phyloP scores from a whole-genome alignment of 306 rosid species.

The Mucuna pruriens region DNA sequence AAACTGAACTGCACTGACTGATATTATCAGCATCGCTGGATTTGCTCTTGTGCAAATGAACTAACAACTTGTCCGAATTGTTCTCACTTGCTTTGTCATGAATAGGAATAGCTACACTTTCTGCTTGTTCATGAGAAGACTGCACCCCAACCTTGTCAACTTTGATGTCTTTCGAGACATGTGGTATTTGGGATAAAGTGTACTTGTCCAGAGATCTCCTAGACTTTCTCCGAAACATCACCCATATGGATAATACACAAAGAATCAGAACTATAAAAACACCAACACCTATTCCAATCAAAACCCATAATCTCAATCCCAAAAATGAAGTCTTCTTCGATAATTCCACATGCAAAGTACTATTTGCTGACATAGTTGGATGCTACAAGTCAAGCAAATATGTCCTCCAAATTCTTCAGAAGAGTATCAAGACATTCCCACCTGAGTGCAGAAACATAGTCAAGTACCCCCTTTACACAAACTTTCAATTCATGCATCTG shows the following conservation, averaged over 20 bases:
- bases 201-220: constrained; percentile 69
- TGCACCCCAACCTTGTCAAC: constrained; percentile 79
- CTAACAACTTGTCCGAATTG: constrained; percentile 70
- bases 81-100: constrained; percentile 65
- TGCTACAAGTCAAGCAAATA: constrained; percentile 42
- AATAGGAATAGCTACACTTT: constrained; percentile 55
- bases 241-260: constrained; percentile 78
- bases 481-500: neutral
- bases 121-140: constrained; percentile 59
- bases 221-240: constrained; percentile 74
- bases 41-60: constrained; percentile 75
- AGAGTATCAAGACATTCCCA: constrained; percentile 53
- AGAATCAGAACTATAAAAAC: constrained; percentile 82
- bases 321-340: constrained; percentile 71
- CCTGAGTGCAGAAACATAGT: constrained; percentile 53
- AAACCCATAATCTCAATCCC: constrained; percentile 87
- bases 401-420: constrained; percentile 43
- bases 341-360: constrained; percentile 64
- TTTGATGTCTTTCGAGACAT: constrained; percentile 79
- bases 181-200: constrained; percentile 75
- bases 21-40: constrained; percentile 69
- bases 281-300: constrained; percentile 79
- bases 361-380: constrained; percentile 57
- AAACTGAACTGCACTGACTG: constrained; percentile 85
- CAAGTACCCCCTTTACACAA: constrained; percentile 36